Evolutionary conservation across 169 alveolate genomes (phyloP).

Genomic region (Neospora caninum): DNA sequence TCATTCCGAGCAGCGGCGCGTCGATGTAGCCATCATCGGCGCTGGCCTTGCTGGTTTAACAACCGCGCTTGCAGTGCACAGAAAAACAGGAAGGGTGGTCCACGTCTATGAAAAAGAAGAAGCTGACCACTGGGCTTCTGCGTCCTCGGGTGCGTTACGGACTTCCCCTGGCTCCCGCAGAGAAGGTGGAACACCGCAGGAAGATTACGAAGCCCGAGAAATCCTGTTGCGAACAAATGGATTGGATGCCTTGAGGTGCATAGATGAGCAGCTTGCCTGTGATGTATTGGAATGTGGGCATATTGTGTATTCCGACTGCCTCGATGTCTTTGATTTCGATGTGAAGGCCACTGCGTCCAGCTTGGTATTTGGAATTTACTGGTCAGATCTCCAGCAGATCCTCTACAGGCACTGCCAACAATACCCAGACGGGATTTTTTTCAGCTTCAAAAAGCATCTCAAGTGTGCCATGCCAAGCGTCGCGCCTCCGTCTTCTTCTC

Average conservation of each 20-base stretch:
- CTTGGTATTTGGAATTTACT: conserved; percentile 19
- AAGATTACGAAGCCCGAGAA: background rate
- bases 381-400: conserved; percentile 33
- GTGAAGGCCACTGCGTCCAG: conserved; percentile 16
- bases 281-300: conserved; percentile 34
- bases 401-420: conserved; percentile 42
- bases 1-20: background rate
- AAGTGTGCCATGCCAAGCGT: background rate
- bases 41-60: conserved; percentile 42
- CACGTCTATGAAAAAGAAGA: conserved; percentile 22
- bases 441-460: background rate
- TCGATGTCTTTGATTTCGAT: conserved; percentile 20
- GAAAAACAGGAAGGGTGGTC: conserved; percentile 25
- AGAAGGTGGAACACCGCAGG: background rate
- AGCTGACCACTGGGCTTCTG: background rate
- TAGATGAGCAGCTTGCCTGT: conserved; percentile 35
- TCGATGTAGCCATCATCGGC: conserved; percentile 26
- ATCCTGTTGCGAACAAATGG: conserved; percentile 25
- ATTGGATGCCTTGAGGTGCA: conserved; percentile 25
- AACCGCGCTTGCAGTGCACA: conserved; percentile 32
- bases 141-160: background rate
- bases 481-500: background rate
- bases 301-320: conserved; percentile 34
- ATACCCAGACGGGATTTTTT: conserved; percentile 1
- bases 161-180: background rate